Conservation (phyloP, 1,284 basidiomycete species). For the Boletus subluridellus region DNA sequence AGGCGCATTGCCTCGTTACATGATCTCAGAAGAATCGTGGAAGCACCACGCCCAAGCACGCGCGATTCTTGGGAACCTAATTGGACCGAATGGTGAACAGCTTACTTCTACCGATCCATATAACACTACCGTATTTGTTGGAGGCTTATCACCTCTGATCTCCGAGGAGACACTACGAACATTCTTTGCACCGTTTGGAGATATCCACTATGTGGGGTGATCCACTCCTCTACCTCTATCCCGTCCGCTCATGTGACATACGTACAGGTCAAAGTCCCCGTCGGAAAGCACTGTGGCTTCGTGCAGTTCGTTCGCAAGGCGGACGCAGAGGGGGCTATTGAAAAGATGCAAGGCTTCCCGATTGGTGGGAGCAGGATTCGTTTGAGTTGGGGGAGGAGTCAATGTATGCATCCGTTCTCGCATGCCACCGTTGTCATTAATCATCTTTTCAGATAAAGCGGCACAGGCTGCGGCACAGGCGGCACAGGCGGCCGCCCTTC, state of each 20-base stretch:
- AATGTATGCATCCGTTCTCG: constrained; percentile 55
- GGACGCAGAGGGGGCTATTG: constrained; percentile 89
- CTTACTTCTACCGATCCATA: constrained; percentile 83
- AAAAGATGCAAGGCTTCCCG: constrained; percentile 94
- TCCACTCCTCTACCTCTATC: constrained; percentile 1
- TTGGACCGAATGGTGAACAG: constrained; percentile 80
- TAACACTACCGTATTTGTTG: constrained; percentile 91
- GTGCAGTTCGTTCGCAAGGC: constrained; percentile 91
- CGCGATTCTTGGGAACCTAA: constrained; percentile 73
- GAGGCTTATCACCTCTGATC: constrained; percentile 80
- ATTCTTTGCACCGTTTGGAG: constrained; percentile 87
- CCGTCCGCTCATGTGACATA: constrained; percentile 12
- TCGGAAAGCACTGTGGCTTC: constrained; percentile 93
- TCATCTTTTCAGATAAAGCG: constrained; percentile 62
- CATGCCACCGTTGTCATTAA: constrained; percentile 3
- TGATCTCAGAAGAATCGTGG: constrained; percentile 71
- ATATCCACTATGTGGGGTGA: constrained; percentile 79
- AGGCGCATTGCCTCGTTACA: constrained; percentile 46
- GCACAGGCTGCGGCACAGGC: constrained; percentile 83
- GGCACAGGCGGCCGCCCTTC: constrained; percentile 67
- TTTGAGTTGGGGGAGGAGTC: constrained; percentile 89
- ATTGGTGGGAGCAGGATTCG: constrained; percentile 88
- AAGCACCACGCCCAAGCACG: constrained; percentile 77
- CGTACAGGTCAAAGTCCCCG: constrained; percentile 85
- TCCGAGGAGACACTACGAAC: constrained; percentile 84